Evolutionary conservation across 2,329 filamentous ascomycete genomes (phyloP), one percentile per base, ranked within the genome.

Genomic region (Pseudovirgaria hyperparasitica): DNA sequence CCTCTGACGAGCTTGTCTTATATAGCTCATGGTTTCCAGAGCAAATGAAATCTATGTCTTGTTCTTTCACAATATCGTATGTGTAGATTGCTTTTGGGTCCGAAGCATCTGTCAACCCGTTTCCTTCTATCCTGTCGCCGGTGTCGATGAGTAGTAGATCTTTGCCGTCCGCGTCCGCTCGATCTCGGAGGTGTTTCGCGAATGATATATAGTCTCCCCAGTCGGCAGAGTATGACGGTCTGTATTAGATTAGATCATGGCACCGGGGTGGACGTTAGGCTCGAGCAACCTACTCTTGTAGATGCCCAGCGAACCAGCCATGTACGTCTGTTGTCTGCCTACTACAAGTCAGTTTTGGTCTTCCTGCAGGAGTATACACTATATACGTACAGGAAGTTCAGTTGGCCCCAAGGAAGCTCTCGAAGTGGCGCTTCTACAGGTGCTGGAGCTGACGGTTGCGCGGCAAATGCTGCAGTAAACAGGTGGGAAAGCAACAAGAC

Each of bases 121-220:
- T 96, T 19, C 87, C 85, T 54, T 96, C 90, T 41, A 94, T 72
- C 5, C 87, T 72, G 47, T 96, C 90, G 33, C 90, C 90, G 1
- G 86, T 94, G 50, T 98, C 90, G 36, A 98, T 63, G n/a, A 98
- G 62, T n/a, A 98, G 61, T 10, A 98, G 62, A 50, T 98, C 90
- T 16, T 71, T 72, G 23, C 84, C 85, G 28, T 76, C 66, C 1
- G 73, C 69, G 45, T 94, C 81, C 29, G 85, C 84, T 46, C 72
- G 76, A 39, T 73, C 67, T 30, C 72, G 78, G 65, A 98, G 72
- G 48, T 87, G 84, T 19, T 77, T 65, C 18, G 85, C 73, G 48
- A 98, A 94, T 5, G 87, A 94, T 43, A 96, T 70, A 55, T 96
- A 98, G 57, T 98, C 90, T 32, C 90, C 90, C 85, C 90, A 96